A percentile compares a stretch with the other conserved stretches of the same genome.
phyloP scores from a whole-genome alignment of 106 monocot genomes.

The Apostasia shenzhenica region DNA sequence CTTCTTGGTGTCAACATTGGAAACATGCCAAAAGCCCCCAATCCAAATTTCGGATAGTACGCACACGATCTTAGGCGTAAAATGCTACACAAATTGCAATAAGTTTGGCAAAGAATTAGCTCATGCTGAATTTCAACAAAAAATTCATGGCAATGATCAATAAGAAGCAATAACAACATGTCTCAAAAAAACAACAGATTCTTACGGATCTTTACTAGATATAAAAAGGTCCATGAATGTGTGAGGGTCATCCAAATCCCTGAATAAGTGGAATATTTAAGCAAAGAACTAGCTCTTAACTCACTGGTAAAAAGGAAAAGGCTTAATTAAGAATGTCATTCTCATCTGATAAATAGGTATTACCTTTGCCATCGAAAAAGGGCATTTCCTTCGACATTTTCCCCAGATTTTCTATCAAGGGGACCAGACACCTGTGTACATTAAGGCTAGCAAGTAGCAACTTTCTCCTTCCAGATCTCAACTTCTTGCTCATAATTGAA shows the following conservation, averaged over 20 bases:
- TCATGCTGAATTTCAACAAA: background rate
- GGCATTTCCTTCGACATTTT: constrained; percentile 59
- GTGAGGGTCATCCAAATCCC: constrained; percentile 95
- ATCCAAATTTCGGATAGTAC: constrained; percentile 57
- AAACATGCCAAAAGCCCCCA: constrained; percentile 78
- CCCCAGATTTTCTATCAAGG: constrained; percentile 32
- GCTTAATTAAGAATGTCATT: background rate
- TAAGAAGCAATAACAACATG: constrained; percentile 1
- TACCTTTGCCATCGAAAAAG: constrained; percentile 97
- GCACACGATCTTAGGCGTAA: constrained; percentile 72
- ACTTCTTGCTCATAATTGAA: background rate
- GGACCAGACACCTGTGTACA: constrained; percentile 50
- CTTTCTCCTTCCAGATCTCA: background rate
- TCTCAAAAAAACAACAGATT: constrained; percentile 5
- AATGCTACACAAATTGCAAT: constrained; percentile 28
- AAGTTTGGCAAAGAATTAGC: constrained; percentile 2
- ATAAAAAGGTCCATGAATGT: constrained; percentile 83
- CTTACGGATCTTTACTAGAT: constrained; percentile 74
- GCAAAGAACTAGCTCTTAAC: background rate
- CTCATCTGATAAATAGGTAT: background rate
- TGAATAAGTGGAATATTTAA: constrained; percentile 14
- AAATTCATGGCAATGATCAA: background rate
- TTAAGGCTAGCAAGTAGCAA: constrained; percentile 37
- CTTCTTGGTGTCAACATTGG: constrained; percentile 47
- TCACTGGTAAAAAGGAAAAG: background rate